Evolutionary conservation across 345 rosid genomes (phyloP).

Genomic region (Psidium friedrichsthalianum): DNA sequence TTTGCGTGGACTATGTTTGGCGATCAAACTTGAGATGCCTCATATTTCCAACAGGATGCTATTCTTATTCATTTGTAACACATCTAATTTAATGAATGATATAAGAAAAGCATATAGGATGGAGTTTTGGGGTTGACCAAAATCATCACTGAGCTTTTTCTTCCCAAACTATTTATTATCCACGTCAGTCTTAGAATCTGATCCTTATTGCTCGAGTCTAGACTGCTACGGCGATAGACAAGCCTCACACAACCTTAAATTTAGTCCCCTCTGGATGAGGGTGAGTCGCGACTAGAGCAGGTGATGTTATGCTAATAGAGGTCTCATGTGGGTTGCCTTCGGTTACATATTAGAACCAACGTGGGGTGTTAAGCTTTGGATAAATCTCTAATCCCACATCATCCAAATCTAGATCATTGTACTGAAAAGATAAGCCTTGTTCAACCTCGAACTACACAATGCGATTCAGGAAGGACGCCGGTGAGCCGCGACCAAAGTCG

Average conservation of each 20-base stretch:
- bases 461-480: neutral
- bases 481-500: neutral
- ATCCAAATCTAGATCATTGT: neutral
- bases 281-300: neutral
- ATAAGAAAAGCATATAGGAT: neutral
- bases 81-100: neutral
- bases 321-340: neutral
- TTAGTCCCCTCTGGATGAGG: neutral
- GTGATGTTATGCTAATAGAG: fast-evolving
- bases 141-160: neutral
- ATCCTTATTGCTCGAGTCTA: neutral
- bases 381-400: neutral
- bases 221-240: neutral
- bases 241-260: neutral
- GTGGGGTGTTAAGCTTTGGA: neutral
- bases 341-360: neutral
- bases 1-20: neutral
- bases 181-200: neutral
- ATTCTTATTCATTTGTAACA: neutral
- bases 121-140: neutral
- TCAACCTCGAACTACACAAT: neutral
- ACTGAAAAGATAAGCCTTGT: neutral
- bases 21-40: neutral
- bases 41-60: neutral
- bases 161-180: too few species aligned